Evolutionary conservation across 139 green algal species (phyloP).

Genomic region (Chlorella sp.): DNA sequence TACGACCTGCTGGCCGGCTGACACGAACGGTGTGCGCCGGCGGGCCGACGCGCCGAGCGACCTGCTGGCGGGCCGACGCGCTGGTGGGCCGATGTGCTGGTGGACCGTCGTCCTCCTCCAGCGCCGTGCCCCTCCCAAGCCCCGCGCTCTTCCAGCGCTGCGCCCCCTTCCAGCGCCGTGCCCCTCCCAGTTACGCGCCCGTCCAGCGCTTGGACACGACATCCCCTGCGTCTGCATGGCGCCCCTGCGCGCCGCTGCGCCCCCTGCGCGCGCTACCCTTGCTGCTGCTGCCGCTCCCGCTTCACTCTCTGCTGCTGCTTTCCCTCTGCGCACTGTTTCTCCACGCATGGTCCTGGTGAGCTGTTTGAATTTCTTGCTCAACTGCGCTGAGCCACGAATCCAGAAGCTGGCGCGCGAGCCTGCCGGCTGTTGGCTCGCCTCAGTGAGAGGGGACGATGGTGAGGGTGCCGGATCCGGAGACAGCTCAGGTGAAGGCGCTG

Average conservation of each 20-base stretch:
- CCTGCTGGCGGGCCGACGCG: background rate
- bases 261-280: background rate
- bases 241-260: background rate
- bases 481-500: too few relatives aligned
- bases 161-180: background rate
- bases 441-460: too few relatives aligned
- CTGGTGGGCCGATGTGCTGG: background rate
- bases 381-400: too few relatives aligned
- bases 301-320: background rate
- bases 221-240: background rate
- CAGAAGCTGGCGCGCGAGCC: too few relatives aligned
- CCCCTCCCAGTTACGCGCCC: background rate
- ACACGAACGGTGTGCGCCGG: background rate
- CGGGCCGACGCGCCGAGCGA: background rate
- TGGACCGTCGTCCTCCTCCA: background rate
- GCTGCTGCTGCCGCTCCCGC: background rate
- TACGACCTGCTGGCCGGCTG: constrained; percentile 71
- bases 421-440: too few relatives aligned
- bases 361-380: too few relatives aligned
- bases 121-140: background rate
- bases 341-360: too few relatives aligned
- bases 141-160: background rate
- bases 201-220: background rate
- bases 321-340: background rate
- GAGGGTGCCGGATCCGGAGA: too few relatives aligned